A percentile compares a stretch with the other conserved stretches of the same genome.
Conservation (phyloP, 2,329 filamentous ascomycete species). For the Alternaria rosae region DNA sequence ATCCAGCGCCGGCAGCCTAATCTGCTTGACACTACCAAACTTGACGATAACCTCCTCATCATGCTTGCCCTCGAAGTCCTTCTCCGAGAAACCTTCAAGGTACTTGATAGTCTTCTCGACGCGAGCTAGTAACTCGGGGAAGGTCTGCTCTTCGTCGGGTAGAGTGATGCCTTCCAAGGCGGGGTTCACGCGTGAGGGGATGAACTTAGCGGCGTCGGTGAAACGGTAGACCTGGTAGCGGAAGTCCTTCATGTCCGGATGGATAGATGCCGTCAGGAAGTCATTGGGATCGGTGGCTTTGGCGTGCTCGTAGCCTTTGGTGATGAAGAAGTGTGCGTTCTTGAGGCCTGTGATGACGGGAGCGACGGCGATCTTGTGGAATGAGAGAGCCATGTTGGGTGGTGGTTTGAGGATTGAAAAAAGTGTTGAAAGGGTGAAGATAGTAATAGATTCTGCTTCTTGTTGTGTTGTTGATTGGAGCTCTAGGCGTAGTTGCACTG, state of each 20-base stretch:
- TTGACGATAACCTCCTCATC: slow-evolving; percentile 50
- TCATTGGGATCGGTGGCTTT: slow-evolving; percentile 47
- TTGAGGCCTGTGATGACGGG: slow-evolving; percentile 55
- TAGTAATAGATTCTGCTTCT: background rate
- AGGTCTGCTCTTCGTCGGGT: slow-evolving; percentile 58
- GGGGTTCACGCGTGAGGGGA: slow-evolving; percentile 50
- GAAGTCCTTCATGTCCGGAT: slow-evolving; percentile 60
- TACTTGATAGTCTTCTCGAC: slow-evolving; percentile 58
- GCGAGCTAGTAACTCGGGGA: slow-evolving; percentile 58
- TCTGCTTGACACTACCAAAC: slow-evolving; percentile 33
- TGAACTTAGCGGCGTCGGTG: slow-evolving; percentile 53
- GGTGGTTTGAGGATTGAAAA: background rate
- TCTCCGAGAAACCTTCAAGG: slow-evolving; percentile 54
- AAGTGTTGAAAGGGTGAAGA: background rate
- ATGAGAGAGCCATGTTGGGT: slow-evolving; percentile 30
- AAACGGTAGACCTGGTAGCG: slow-evolving; percentile 58
- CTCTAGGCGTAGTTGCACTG: background rate
- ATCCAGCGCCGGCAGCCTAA: slow-evolving; percentile 52
- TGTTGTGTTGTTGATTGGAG: background rate
- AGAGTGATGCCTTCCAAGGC: slow-evolving; percentile 43
- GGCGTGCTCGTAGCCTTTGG: slow-evolving; percentile 54
- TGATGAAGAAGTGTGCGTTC: slow-evolving; percentile 54
- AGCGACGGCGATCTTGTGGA: slow-evolving; percentile 51
- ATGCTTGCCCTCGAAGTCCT: slow-evolving; percentile 55
- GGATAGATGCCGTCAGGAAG: slow-evolving; percentile 53